Conservation (phyloP, 108 stramenopile genomes). For the Cyclotella cryptica region DNA sequence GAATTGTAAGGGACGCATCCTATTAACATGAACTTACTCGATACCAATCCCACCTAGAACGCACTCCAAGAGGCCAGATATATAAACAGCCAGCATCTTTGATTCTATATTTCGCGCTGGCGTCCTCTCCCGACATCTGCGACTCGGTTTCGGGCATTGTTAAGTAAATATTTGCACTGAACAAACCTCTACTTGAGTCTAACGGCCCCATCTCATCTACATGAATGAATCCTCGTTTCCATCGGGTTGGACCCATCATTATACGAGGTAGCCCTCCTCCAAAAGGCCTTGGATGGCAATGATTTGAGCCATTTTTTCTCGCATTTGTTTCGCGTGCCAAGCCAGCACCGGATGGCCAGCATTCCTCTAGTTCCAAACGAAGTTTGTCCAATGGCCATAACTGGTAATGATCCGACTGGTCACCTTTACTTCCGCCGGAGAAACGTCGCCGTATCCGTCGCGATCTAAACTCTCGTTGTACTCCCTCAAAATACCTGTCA, state of each 20-base stretch:
- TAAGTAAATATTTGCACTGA: conserved; percentile 94
- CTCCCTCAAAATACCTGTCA: conserved; percentile 75
- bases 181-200: conserved; percentile 65
- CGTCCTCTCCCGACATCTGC: background rate
- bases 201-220: conserved; percentile 92
- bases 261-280: conserved; percentile 87
- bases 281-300: conserved; percentile 43
- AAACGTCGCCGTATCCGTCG: conserved; percentile 34
- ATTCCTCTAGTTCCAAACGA: conserved; percentile 81
- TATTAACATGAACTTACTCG: conserved; percentile 40
- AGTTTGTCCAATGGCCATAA: conserved; percentile 86
- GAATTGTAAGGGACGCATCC: background rate
- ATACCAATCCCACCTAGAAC: conserved; percentile 84
- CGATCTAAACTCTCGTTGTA: conserved; percentile 64
- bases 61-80: conserved; percentile 82
- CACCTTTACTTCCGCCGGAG: background rate
- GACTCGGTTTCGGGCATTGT: conserved; percentile 56
- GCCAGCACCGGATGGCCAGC: conserved; percentile 78
- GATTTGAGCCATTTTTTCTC: conserved; percentile 34
- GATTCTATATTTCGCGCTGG: background rate
- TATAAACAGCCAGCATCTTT: conserved; percentile 54
- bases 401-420: conserved; percentile 31
- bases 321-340: conserved; percentile 58
- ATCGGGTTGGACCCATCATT: conserved; percentile 92
- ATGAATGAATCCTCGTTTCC: conserved; percentile 90